Conservation (phyloP, 306 rosid genomes). For the Coriaria nepalensis region DNA sequence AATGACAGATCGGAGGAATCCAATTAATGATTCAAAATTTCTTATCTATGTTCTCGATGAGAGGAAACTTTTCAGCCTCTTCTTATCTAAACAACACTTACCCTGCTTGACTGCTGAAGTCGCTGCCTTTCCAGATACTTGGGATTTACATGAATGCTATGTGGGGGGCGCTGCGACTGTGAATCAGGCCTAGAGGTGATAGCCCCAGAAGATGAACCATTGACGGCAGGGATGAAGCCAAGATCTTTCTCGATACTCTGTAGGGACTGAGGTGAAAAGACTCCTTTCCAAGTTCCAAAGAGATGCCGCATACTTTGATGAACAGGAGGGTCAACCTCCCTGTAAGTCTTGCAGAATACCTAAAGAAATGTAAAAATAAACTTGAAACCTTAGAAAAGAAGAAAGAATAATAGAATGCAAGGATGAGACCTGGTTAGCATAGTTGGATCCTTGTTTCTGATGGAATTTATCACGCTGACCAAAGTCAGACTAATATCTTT, state of each 20-base stretch:
- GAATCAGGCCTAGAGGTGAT: constrained; percentile 52
- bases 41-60: too few species aligned
- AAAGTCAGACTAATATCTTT: too few species aligned
- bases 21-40: too few species aligned
- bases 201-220: constrained; percentile 42
- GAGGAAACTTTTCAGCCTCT: too few species aligned
- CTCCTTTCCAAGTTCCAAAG: constrained; percentile 95
- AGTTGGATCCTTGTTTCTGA: neutral
- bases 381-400: neutral
- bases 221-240: constrained; percentile 39
- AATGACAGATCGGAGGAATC: too few species aligned
- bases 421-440: neutral
- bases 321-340: constrained; percentile 59
- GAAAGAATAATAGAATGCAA: constrained; percentile 5
- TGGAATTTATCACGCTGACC: too few species aligned
- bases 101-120: constrained; percentile 69
- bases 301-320: constrained; percentile 80
- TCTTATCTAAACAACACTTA: constrained; percentile 23
- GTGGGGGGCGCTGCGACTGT: constrained; percentile 59
- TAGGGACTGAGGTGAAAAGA: constrained; percentile 72
- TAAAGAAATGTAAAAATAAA: constrained; percentile 15
- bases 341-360: constrained; percentile 90
- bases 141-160: constrained; percentile 89
- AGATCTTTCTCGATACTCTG: constrained; percentile 73
- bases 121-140: constrained; percentile 85